Percentiles rank a stretch among this genome's conserved stretches.
Conservation (phyloP, 108 stramenopile species). For the Skeletonema tropicum region DNA sequence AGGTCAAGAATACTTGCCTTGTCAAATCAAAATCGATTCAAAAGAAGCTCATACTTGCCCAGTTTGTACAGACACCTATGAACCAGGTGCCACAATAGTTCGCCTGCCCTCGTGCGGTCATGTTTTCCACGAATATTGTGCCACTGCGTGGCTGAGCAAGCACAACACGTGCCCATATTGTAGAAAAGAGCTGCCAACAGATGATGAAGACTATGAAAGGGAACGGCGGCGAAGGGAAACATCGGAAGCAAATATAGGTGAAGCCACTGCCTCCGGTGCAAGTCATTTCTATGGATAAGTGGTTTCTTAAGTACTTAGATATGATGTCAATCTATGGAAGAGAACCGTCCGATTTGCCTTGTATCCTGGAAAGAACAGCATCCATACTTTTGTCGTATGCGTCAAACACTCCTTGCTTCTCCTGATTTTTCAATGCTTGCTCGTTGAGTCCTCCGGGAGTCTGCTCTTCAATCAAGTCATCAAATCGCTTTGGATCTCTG, state of each 20-base stretch:
- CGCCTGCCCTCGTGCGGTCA: constrained; percentile 78
- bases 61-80: constrained; percentile 68
- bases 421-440: constrained; percentile 69
- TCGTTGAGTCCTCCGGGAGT: constrained; percentile 88
- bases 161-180: constrained; percentile 91
- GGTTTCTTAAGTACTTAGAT: background rate
- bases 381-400: constrained; percentile 66
- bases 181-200: constrained; percentile 81
- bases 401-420: constrained; percentile 59
- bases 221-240: constrained; percentile 61
- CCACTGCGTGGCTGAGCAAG: constrained; percentile 66
- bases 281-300: constrained; percentile 31
- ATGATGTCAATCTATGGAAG: constrained; percentile 6
- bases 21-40: constrained; percentile 27
- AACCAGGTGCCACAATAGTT: constrained; percentile 60
- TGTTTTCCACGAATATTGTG: constrained; percentile 86
- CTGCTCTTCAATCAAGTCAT: constrained; percentile 82
- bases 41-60: constrained; percentile 60
- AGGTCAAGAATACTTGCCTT: constrained; percentile 12
- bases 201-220: constrained; percentile 78
- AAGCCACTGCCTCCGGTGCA: background rate
- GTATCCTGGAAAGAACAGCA: constrained; percentile 60
- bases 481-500: constrained; percentile 57
- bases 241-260: background rate
- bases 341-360: constrained; percentile 67